Evolutionary conservation across 1,284 basidiomycete species (phyloP).

Genomic region (Takashimella koratensis): DNA sequence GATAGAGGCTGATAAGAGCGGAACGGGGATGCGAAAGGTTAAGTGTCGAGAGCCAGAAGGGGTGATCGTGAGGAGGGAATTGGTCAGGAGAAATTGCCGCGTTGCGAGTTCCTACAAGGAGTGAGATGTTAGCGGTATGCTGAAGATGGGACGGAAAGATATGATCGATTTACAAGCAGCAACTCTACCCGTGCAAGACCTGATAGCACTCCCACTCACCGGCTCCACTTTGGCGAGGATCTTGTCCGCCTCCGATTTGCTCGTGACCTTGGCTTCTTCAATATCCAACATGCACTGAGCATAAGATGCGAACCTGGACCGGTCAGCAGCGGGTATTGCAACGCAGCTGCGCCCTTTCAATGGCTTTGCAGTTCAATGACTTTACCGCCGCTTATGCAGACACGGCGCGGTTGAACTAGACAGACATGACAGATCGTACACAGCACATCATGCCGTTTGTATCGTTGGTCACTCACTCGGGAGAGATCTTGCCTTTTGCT

Average conservation of each 20-base stretch:
- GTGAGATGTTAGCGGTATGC: no score
- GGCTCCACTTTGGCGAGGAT: conserved; percentile 52
- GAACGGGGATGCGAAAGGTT: conserved; percentile 54
- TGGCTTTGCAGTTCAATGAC: background rate
- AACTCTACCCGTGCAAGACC: no score
- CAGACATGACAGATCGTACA: no score
- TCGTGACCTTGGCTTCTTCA: conserved; percentile 47
- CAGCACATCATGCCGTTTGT: no score
- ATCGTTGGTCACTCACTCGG: conserved; percentile 47
- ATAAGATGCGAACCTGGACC: conserved; percentile 49
- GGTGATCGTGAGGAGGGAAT: conserved; percentile 43
- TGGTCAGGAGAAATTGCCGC: conserved; percentile 59
- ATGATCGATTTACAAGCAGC: no score
- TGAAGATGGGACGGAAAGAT: no score
- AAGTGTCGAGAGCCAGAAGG: conserved; percentile 30
- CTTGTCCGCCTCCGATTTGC: conserved; percentile 53
- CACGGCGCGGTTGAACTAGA: background rate
- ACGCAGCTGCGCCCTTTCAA: background rate
- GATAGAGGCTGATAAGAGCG: conserved; percentile 49
- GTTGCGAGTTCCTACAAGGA: conserved; percentile 48
- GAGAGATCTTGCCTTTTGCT: conserved; percentile 52
- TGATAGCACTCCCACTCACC: conserved; percentile 27
- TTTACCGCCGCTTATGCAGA: background rate
- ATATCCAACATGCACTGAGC: conserved; percentile 53
- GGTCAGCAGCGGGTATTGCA: background rate